Evolutionary conservation across 1,139 yeast genomes (phyloP), one percentile per base, ranked within the genome.

Genomic region (Williopsis jadinii): DNA sequence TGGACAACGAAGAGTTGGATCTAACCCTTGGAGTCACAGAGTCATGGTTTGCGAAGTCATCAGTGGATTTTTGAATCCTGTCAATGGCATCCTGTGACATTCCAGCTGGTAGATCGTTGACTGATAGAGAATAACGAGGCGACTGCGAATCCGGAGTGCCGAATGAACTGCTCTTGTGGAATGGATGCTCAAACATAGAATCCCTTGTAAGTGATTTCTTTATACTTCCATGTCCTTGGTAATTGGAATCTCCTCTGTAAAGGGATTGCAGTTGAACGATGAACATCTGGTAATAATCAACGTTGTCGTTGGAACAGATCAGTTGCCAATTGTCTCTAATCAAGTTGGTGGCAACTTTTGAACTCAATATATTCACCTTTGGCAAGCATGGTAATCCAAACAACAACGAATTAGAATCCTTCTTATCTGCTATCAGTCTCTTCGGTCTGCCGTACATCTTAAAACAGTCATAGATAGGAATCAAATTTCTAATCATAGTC

Each of bases 381-480:
- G 95, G 95, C 49, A 85, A 69, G 4, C 85, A 80, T 1, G 95
- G 95, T 58, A 86, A 73, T 3, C 88, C 95, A 63, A 85, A 86
- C 42, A 86, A 68, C 42, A 86, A 66, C 11, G 92, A 82, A 19
- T 77, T 72, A 26, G 74, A 66, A 58, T 85, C 88, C 11, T 70
- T 63, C 60, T 87, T 80, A 60, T 85, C 88, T 5, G 95, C 88
- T 58, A 80, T 84, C 50, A 86, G 70, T 41, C 85, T 67, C 51
- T 74, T 71, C 3, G 95, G 95, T 41, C 95, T 73, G 29, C 95
- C 95, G 55, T 86, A 86, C 32, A 86, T 68, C 36, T 82, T 81
- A 64, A 84, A 86, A 2, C 86, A 71, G 58, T 86, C 95, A 58
- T 81, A 68, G 13, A 82, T 62, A 0, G 95, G 95, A 6, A 86